phyloP scores from a whole-genome alignment of 257 asterid genomes.

The Anisodus acutangulus region DNA sequence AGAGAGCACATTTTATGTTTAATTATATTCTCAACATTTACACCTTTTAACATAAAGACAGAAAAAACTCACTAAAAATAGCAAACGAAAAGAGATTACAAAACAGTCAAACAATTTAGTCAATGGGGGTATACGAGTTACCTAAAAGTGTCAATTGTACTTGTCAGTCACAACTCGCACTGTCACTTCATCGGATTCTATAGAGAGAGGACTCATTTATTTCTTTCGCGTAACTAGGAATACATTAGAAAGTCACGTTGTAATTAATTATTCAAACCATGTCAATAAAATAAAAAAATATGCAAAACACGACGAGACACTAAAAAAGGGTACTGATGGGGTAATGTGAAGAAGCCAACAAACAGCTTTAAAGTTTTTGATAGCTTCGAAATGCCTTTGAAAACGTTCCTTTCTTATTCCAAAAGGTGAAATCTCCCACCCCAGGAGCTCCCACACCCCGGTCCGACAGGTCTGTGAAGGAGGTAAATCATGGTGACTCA shows the following conservation, averaged over 20 bases:
- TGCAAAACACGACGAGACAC: conserved; percentile 33
- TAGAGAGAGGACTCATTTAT: not conserved
- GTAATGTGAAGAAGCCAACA: conserved; percentile 42
- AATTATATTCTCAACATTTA: too few species aligned
- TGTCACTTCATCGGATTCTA: conserved; percentile 12
- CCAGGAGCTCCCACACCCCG: too few species aligned
- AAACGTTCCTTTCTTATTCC: conserved; percentile 37
- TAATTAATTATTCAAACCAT: not conserved
- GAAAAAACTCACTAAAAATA: too few species aligned
- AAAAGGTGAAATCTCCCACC: too few species aligned
- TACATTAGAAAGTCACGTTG: not conserved
- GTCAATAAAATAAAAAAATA: not conserved
- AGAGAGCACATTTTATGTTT: too few species aligned
- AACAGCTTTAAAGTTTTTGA: conserved; percentile 42
- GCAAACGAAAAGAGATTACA: not conserved
- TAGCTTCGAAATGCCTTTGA: conserved; percentile 44
- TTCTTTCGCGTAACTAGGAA: not conserved
- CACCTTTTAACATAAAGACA: too few species aligned
- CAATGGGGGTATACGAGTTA: not conserved
- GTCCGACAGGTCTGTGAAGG: too few species aligned
- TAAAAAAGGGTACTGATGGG: conserved; percentile 30
- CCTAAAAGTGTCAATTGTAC: not conserved
- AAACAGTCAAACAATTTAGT: not conserved
- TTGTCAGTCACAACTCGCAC: conserved; percentile 13
- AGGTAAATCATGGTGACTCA: too few species aligned